Base-by-base conservation (phyloP, 176 grass and related monocot species). In the Oryza meridionalis region DNA sequence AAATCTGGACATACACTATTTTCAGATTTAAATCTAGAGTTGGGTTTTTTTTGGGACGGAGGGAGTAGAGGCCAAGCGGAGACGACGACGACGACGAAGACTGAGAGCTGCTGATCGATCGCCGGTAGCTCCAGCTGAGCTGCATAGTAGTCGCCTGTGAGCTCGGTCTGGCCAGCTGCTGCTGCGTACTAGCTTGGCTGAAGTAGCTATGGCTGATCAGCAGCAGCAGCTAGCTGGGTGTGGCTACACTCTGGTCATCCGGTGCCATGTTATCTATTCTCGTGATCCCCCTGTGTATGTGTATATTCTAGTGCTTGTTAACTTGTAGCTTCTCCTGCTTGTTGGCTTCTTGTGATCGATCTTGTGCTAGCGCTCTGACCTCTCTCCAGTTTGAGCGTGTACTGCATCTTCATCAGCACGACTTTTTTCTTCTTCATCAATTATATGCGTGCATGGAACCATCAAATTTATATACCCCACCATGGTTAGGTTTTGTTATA, bases 31-130 rank as follows among this genome's bases (percentile, higher is more conserved):
- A n/a, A n/a, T n/a, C n/a, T n/a, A n/a, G n/a, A n/a, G n/a, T n/a
- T n/a, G n/a, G n/a, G n/a, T n/a, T n/a, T n/a, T n/a, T n/a, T n/a
- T n/a, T n/a, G n/a, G n/a, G n/a, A n/a, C n/a, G n/a, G n/a, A n/a
- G n/a, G n/a, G n/a, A 88, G 84, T 80, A 91, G 86, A 88, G 71
- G 80, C 50, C 62, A 85, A 51, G 40, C 51, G 37, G 76, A 64
- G 75, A 85, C 14, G 43, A 62, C n/a, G 55, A 61, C 55, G n/a
- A 62, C 7, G 58, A 62, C 58, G 58, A 61, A 0, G 58, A 61
- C 58, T 19, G 5, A 19, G 1, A 40, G 38, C 38, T 40, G 38
- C 53, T 58, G 51, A 15, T 53, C 53, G 58, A 22, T 62, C n/a
- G 58, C 19, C 51, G 51, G 17, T 55, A 58, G 17, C 51, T 58